Base-by-base conservation (phyloP, 768 basidiomycete species). In the Neoboletus subvelutipes region DNA sequence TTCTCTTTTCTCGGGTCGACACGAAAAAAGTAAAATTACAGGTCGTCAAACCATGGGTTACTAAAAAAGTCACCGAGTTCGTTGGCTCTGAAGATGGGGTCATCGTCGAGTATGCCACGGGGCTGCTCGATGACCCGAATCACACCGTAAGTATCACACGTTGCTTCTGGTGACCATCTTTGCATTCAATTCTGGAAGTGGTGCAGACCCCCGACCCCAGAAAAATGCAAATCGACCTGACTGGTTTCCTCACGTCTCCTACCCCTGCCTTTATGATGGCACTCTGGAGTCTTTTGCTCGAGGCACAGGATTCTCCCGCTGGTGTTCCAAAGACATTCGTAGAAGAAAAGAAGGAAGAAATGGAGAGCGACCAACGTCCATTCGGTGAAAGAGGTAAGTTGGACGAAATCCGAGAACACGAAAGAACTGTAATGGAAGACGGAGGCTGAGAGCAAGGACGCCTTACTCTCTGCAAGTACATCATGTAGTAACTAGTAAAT, bases 61-160 rank as follows among this genome's bases (percentile, higher is more conserved):
- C 92, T 15, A 94, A 93, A 79, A 90, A 92, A 73, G 88, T 97
- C 55, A 83, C 89, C 4, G 91, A 94, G 56, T 80, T 97, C 22
- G 84, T 94, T 42, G 93, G 95, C 2, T 85, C 98, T 37, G 97
- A 99, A 66, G 97, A 99, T 72, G 97, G 98, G 70, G 87, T 99
- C 43, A 87, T 98, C 41, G 86, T 98, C 29, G 96, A 98, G 68
- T 98, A 97, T 68, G 93, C 94, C 18, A 92, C 94, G 85, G 93
- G 93, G 18, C 79, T 98, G 20, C 76, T 99, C 6, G 97, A 99
- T 68, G 92, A 97, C 64, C 78, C 85, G 47, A 80, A 83, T 17
- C 83, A 89, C 61, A 88, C 90, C n/a, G 94, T 96, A 60, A 62
- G 87, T 71, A 1, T 29, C 47, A 11, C 8, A 4, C 13, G 1